Evolutionary conservation across 2,329 filamentous ascomycete species (phyloP).

Genomic region (Phialemoniopsis sp.): DNA sequence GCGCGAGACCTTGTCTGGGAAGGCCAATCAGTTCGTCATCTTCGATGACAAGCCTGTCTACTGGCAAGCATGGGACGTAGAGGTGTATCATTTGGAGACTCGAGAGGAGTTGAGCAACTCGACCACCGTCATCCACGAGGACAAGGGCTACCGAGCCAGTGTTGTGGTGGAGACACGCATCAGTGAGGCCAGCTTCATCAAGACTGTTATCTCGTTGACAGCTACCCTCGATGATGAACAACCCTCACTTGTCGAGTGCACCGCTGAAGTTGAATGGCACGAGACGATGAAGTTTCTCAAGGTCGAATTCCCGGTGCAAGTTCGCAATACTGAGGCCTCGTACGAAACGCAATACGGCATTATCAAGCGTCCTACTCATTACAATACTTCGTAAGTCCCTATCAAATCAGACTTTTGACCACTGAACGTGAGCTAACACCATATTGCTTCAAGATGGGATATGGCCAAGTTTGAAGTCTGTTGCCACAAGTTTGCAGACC

Average conservation of each 20-base stretch:
- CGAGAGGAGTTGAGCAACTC: slow-evolving; percentile 45
- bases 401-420: no score
- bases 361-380: slow-evolving; percentile 61
- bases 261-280: slow-evolving; percentile 63
- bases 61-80: slow-evolving; percentile 70
- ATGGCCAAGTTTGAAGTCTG: slow-evolving; percentile 98
- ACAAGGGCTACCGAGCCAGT: slow-evolving; percentile 41
- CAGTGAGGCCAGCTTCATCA: slow-evolving; percentile 61
- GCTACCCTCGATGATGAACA: slow-evolving; percentile 35
- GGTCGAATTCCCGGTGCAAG: slow-evolving; percentile 65
- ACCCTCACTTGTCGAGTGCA: slow-evolving; percentile 49
- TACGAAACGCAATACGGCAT: slow-evolving; percentile 69
- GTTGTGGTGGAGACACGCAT: slow-evolving; percentile 59
- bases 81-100: slow-evolving; percentile 63
- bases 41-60: slow-evolving; percentile 69
- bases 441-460: slow-evolving; percentile 76
- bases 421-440: no score
- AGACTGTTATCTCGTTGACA: slow-evolving; percentile 57
- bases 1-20: slow-evolving; percentile 55
- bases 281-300: slow-evolving; percentile 70
- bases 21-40: slow-evolving; percentile 61
- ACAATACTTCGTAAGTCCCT: slow-evolving; percentile 53
- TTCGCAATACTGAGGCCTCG: slow-evolving; percentile 60
- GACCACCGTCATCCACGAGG: no score
- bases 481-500: slow-evolving; percentile 89